These are phyloP conservation scores for Mycena leptocephala DNA, from an alignment of 768 basidiomycete species.

Conservation along the genomic window DNA sequence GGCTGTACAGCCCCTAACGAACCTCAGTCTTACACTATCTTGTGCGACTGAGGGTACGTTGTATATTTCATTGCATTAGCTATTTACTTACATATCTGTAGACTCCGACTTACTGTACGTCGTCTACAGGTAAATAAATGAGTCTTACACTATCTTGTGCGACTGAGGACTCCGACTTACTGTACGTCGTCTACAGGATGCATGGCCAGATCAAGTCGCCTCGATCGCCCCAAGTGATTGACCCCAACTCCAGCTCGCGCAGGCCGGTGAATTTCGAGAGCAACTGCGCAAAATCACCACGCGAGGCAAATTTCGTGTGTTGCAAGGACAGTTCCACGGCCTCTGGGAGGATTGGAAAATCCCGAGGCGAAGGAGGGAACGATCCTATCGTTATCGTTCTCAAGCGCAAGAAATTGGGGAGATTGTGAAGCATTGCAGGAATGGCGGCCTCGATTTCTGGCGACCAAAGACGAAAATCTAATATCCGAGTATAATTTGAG, in stretches of 20 bases:
- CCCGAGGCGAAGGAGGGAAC: background rate
- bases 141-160: too few relatives aligned
- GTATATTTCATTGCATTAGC: too few relatives aligned
- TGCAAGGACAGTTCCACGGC: background rate
- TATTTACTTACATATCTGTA: too few relatives aligned
- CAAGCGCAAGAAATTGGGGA: background rate
- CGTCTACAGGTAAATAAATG: too few relatives aligned
- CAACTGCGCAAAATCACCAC: background rate
- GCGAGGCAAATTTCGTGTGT: background rate
- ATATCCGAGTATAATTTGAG: background rate
- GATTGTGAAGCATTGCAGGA: background rate
- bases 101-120: too few relatives aligned
- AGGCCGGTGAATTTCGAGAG: background rate
- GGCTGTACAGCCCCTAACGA: too few relatives aligned
- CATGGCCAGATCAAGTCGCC: background rate
- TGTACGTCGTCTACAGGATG: too few relatives aligned
- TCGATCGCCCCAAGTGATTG: background rate
- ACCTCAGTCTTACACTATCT: too few relatives aligned
- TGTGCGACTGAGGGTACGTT: too few relatives aligned
- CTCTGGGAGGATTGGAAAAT: background rate
- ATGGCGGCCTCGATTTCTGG: background rate
- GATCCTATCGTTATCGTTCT: background rate
- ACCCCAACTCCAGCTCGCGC: background rate
- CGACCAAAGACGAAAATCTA: background rate
- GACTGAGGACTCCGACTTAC: too few relatives aligned